Percentiles rank a stretch among this genome's conserved stretches.
Evolutionary conservation across 306 rosid species (phyloP).

Genomic region (Rosa persica): DNA sequence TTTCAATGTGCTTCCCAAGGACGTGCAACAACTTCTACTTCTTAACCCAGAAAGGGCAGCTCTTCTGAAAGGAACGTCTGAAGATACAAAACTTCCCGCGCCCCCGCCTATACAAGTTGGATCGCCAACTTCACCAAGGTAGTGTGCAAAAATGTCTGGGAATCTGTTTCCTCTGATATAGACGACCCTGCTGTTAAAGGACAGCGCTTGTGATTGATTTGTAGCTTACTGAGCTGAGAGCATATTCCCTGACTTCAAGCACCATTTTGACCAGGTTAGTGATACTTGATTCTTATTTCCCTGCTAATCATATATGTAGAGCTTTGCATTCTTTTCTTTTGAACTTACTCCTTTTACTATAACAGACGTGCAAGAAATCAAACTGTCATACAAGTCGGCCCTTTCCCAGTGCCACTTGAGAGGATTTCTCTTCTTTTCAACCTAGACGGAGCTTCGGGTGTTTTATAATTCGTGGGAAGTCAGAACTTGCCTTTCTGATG

Average conservation of each 20-base stretch:
- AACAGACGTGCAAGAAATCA: constrained; percentile 27
- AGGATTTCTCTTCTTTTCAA: constrained; percentile 26
- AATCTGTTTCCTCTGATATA: constrained; percentile 26
- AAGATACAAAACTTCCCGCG: constrained; percentile 50
- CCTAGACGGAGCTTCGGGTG: constrained; percentile 10
- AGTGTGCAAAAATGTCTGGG: constrained; percentile 31
- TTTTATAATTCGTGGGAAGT: constrained; percentile 12
- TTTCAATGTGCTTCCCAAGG: constrained; percentile 71
- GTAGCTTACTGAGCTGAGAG: constrained; percentile 29
- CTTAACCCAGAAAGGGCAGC: constrained; percentile 74
- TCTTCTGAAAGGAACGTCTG: constrained; percentile 55
- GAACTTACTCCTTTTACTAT: constrained; percentile 8
- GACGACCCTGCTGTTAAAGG: constrained; percentile 23
- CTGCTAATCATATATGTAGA: constrained; percentile 12
- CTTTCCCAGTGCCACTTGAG: constrained; percentile 23
- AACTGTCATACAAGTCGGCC: constrained; percentile 18
- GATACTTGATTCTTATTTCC: constrained; percentile 13
- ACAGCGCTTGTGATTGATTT: constrained; percentile 25
- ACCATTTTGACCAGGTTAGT: constrained; percentile 22
- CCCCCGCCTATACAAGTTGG: constrained; percentile 38
- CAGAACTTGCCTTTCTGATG: constrained; percentile 14
- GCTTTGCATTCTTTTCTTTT: constrained; percentile 11
- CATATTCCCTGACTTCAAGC: constrained; percentile 8
- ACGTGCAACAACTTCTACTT: constrained; percentile 81
- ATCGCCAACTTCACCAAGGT: constrained; percentile 46